Evolutionary conservation across 169 alveolate species (phyloP), one percentile per base, ranked within the genome.

Genomic region (Babesia gibsoni): DNA sequence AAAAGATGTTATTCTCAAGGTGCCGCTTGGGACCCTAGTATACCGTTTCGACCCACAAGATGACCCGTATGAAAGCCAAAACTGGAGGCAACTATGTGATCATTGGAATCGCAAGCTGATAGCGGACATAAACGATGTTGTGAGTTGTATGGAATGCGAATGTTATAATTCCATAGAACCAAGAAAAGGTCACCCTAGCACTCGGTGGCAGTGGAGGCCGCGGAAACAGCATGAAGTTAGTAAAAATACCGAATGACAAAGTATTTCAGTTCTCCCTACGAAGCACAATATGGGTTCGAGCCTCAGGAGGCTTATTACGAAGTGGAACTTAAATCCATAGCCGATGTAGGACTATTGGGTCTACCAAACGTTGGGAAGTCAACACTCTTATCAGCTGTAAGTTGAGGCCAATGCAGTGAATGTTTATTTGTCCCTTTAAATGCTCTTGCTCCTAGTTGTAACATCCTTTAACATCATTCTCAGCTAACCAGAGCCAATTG

Each of bases 311-410:
- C 41, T 3, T 74, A 74, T 18, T 77, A 67, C 33, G 86, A 77
- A 43, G 46, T 77, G 7, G 74, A 65, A 68, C 75, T 77, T 3
- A 67, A 77, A 35, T 77, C 70, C 5, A 77, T 77, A 18, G 86
- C 86, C 4, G 86, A 77, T 43, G 36, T 77, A 20, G 86, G 86
- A 1, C 36, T 77, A 7, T 20, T 77, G 5, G 86, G 86, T 20
- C 61, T 67, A 3, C 86, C 86, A 6, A 77, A 77, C 35, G 86
- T 77, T 18, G 86, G 86, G 4, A 77, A 77, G 46, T 77, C 86
- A 0, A 77, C 86, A 18, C 75, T 77, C 2, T 45, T 77, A 9
- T 77, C 86, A 22, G 53, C 82, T 12, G 82, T 77, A 63, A 33
- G 79, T 61, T 14, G 7, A n/a, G n/a, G n/a, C n/a, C n/a, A n/a